Conservation (phyloP, 2,329 filamentous ascomycete genomes). For the Clarireedia hainanense region DNA sequence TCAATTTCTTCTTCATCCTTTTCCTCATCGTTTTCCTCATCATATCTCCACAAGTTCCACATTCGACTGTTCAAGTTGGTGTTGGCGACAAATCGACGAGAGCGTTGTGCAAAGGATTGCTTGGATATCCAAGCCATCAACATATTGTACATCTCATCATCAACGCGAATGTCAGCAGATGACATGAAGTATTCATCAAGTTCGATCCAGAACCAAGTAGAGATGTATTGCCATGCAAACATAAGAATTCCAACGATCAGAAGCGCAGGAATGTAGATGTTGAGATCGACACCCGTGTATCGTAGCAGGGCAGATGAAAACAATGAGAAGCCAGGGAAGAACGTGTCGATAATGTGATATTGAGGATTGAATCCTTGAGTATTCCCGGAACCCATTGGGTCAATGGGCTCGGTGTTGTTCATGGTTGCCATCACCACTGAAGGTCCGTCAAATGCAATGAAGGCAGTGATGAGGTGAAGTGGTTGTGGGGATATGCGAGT, state of each 20-base stretch:
- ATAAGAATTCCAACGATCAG: conserved; percentile 41
- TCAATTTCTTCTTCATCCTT: conserved; percentile 31
- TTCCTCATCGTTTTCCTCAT: conserved; percentile 39
- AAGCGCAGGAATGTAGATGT: conserved; percentile 52
- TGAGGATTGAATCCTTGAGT: conserved; percentile 27
- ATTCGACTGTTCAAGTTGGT: conserved; percentile 48
- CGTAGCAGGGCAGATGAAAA: conserved; percentile 44
- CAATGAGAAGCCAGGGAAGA: conserved; percentile 59
- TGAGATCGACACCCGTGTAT: conserved; percentile 54
- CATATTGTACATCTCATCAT: conserved; percentile 68
- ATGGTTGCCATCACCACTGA: neutral
- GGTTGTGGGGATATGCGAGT: neutral
- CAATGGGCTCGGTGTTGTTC: neutral
- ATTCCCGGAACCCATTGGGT: neutral
- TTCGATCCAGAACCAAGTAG: conserved; percentile 38
- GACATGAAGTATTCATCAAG: conserved; percentile 53
- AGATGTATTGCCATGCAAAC: conserved; percentile 46
- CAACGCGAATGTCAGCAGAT: conserved; percentile 56
- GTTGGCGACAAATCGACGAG: conserved; percentile 57
- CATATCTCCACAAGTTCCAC: conserved; percentile 39
- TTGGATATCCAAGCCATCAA: conserved; percentile 61
- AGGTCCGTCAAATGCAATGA: neutral
- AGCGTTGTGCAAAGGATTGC: conserved; percentile 51
- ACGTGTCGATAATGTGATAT: conserved; percentile 42
- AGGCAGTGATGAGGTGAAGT: neutral